Evolutionary conservation across 176 grass and related monocot genomes (phyloP).

Genomic region (Juncus inflexus): DNA sequence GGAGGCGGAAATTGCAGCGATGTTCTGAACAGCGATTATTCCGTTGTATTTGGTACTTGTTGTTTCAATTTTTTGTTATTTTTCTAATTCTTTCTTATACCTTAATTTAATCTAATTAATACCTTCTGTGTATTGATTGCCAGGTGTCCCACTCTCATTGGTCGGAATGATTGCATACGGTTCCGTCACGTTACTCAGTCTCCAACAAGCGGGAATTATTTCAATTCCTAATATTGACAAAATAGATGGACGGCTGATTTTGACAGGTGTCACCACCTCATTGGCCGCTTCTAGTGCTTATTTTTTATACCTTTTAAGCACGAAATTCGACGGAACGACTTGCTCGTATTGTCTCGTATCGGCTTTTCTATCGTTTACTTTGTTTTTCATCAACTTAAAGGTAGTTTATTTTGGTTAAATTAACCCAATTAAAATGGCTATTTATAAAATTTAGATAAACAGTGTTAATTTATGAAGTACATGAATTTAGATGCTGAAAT

Average conservation of each 20-base stretch:
- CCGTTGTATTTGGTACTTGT: conserved; percentile 61
- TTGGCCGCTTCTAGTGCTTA: conserved; percentile 86
- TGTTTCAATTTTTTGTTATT: too few species aligned
- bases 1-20: conserved; percentile 53
- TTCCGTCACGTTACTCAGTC: conserved; percentile 57
- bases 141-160: conserved; percentile 78
- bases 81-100: background rate
- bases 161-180: conserved; percentile 65
- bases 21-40: conserved; percentile 79
- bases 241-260: conserved; percentile 50
- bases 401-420: conserved; percentile 25
- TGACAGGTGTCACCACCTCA: conserved; percentile 68
- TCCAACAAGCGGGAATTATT: conserved; percentile 46
- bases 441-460: too few species aligned
- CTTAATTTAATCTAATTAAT: conserved; percentile 14
- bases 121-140: background rate
- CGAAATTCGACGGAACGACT: conserved; percentile 72
- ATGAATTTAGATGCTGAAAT: too few species aligned
- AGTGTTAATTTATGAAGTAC: too few species aligned
- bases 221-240: conserved; percentile 46
- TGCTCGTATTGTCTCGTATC: conserved; percentile 76
- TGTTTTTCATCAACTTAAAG: conserved; percentile 81
- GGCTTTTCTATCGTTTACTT: conserved; percentile 71
- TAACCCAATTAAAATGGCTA: too few species aligned
- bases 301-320: conserved; percentile 81